These are phyloP conservation scores for Hypericum perforatum DNA, from an alignment of 345 rosid species.

Conservation along the genomic window DNA sequence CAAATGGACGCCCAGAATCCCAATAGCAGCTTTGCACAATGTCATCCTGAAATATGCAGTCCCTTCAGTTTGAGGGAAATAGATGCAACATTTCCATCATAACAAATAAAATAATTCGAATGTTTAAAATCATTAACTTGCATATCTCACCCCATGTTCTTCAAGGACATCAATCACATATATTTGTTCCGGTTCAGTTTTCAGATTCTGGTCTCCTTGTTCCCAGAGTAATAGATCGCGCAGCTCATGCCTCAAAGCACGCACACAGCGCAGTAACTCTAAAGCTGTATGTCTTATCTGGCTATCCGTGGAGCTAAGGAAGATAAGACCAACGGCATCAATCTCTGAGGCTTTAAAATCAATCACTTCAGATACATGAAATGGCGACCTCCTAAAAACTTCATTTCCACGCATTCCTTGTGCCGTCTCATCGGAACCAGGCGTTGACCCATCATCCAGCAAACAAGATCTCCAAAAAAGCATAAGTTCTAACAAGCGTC, in stretches of 20 bases:
- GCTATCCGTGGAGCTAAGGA: conserved; percentile 92
- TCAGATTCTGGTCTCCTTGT: conserved; percentile 49
- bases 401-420: conserved; percentile 36
- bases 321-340: conserved; percentile 94
- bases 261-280: conserved; percentile 91
- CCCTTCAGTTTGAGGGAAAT: neutral
- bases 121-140: conserved; percentile 9
- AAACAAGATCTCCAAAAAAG: conserved; percentile 97
- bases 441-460: conserved; percentile 53
- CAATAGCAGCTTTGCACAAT: conserved; percentile 94
- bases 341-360: conserved; percentile 86
- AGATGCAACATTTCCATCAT: neutral
- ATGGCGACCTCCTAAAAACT: conserved; percentile 63
- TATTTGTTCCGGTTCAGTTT: conserved; percentile 77
- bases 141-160: conserved; percentile 80
- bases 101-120: conserved; percentile 10
- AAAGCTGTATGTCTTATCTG: conserved; percentile 94
- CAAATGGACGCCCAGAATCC: conserved; percentile 93
- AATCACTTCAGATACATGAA: conserved; percentile 60
- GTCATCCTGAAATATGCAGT: conserved; percentile 57
- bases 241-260: conserved; percentile 87
- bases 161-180: conserved; percentile 90
- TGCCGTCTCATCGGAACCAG: conserved; percentile 39
- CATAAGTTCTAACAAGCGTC: conserved; percentile 91
- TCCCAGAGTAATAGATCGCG: conserved; percentile 45